These are phyloP conservation scores for Ceratocystis papillata DNA, from an alignment of 2,329 filamentous ascomycete genomes.

Conservation along the genomic window DNA sequence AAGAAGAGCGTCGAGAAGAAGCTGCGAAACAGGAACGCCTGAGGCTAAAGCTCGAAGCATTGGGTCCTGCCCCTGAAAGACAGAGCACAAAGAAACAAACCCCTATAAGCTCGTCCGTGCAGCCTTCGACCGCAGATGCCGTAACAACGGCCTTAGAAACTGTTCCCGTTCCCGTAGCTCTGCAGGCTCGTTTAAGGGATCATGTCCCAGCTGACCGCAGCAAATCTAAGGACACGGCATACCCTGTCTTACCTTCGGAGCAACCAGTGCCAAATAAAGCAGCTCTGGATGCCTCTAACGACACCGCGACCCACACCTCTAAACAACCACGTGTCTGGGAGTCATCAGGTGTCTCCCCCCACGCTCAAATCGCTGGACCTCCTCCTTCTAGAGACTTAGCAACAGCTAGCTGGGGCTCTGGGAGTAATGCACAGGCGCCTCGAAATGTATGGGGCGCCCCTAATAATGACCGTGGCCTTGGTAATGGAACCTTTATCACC, in stretches of 20 bases:
- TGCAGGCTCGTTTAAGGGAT: conserved; percentile 12
- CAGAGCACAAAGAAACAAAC: conserved; percentile 46
- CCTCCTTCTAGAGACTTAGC: conserved; percentile 19
- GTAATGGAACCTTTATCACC: conserved; percentile 65
- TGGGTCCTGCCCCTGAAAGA: conserved; percentile 54
- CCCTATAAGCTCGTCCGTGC: conserved; percentile 14
- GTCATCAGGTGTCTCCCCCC: conserved; percentile 14
- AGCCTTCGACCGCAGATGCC: neutral
- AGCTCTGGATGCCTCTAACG: neutral
- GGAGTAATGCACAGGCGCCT: conserved; percentile 34
- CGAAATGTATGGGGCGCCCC: conserved; percentile 66
- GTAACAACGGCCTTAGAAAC: neutral
- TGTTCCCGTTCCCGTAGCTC: conserved; percentile 10
- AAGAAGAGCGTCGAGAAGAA: conserved; percentile 61
- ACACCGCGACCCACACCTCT: neutral
- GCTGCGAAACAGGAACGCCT: conserved; percentile 61
- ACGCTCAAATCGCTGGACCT: conserved; percentile 17
- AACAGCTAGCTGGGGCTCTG: conserved; percentile 35
- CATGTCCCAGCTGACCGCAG: neutral
- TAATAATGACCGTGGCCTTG: conserved; percentile 59
- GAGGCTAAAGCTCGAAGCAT: conserved; percentile 57
- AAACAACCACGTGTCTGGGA: conserved; percentile 22
- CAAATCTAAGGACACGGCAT: neutral
- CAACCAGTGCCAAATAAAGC: neutral
- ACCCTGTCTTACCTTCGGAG: neutral